Conservation (phyloP, 495 filamentous ascomycete genomes). For the Tuber indicum region DNA sequence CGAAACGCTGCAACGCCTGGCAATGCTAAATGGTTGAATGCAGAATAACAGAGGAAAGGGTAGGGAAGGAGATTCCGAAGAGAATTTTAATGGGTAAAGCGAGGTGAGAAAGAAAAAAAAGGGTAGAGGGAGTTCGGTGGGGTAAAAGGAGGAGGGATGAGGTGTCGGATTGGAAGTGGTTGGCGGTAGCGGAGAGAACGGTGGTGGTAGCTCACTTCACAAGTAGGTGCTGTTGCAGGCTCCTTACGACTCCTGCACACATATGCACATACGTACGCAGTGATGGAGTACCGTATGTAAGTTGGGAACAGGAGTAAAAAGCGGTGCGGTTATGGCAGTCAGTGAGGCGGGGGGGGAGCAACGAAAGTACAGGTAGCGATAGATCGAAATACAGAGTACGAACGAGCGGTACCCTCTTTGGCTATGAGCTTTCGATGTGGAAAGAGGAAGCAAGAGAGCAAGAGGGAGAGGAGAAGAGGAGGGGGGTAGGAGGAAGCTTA, state of each 20-base stretch:
- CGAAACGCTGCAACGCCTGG: constrained; percentile 34
- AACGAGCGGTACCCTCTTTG: background rate
- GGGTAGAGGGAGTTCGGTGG: constrained; percentile 35
- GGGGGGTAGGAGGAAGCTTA: background rate
- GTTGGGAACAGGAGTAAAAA: background rate
- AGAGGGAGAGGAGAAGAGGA: background rate
- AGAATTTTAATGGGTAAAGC: constrained; percentile 30
- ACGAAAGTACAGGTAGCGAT: background rate
- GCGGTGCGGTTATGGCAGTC: background rate
- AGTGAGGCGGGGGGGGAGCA: background rate
- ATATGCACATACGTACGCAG: background rate
- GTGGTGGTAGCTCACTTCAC: constrained; percentile 2
- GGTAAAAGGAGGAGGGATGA: constrained; percentile 39
- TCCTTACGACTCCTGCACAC: background rate
- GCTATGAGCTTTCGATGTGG: background rate
- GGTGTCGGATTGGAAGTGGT: constrained; percentile 40
- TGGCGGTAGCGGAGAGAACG: constrained; percentile 20
- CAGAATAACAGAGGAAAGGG: constrained; percentile 33
- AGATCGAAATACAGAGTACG: background rate
- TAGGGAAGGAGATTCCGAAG: constrained; percentile 24
- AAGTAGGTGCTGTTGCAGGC: constrained; percentile 3
- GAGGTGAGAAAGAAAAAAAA: constrained; percentile 29
- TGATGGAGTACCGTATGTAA: background rate
- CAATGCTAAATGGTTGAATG: constrained; percentile 30
- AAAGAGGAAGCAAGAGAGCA: background rate